Evolutionary conservation across 768 basidiomycete genomes (phyloP).

Genomic region (Mycena filopes): DNA sequence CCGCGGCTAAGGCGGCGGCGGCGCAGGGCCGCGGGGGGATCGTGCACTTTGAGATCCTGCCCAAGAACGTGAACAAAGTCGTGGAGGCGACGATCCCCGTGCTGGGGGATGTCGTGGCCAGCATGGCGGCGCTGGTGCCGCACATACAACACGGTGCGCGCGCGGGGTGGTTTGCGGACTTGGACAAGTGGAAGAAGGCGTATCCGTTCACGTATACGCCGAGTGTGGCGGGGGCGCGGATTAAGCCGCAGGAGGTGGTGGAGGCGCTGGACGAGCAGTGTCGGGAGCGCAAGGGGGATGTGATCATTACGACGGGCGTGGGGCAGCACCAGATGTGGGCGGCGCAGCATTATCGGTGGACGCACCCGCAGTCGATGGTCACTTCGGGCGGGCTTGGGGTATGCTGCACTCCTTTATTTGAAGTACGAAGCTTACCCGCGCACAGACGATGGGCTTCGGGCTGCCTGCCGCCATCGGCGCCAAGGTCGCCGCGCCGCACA

Average conservation of each 20-base stretch:
- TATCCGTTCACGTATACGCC: slow-evolving; percentile 92
- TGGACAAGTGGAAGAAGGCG: slow-evolving; percentile 71
- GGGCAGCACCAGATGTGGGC: slow-evolving; percentile 99
- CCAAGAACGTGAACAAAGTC: slow-evolving; percentile 99
- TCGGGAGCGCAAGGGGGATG: slow-evolving; percentile 83
- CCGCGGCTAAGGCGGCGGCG: slow-evolving; percentile 89
- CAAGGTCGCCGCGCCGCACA: slow-evolving; percentile 94
- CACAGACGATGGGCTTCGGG: slow-evolving; percentile 98
- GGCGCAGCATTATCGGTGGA: slow-evolving; percentile 94
- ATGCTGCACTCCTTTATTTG: slow-evolving; percentile 27
- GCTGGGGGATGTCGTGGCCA: slow-evolving; percentile 91
- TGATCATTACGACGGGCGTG: slow-evolving; percentile 92
- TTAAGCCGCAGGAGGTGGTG: slow-evolving; percentile 98
- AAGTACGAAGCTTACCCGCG: slow-evolving; percentile 14
- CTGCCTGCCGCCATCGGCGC: slow-evolving; percentile 95
- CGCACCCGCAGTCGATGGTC: slow-evolving; percentile 84
- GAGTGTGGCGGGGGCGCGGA: slow-evolving; percentile 67
- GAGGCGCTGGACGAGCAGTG: slow-evolving; percentile 90
- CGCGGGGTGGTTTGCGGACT: slow-evolving; percentile 83
- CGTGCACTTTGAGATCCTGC: slow-evolving; percentile 98
- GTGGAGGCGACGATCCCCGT: slow-evolving; percentile 94
- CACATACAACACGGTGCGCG: slow-evolving; percentile 74
- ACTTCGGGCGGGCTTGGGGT: slow-evolving; percentile 96
- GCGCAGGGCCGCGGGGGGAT: slow-evolving; percentile 90
- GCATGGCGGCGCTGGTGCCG: slow-evolving; percentile 85